A percentile compares a stretch with the other conserved stretches of the same genome.
These are phyloP conservation scores for Diplodia seriata DNA, from an alignment of 2,329 filamentous ascomycete genomes.

Conservation along the genomic window DNA sequence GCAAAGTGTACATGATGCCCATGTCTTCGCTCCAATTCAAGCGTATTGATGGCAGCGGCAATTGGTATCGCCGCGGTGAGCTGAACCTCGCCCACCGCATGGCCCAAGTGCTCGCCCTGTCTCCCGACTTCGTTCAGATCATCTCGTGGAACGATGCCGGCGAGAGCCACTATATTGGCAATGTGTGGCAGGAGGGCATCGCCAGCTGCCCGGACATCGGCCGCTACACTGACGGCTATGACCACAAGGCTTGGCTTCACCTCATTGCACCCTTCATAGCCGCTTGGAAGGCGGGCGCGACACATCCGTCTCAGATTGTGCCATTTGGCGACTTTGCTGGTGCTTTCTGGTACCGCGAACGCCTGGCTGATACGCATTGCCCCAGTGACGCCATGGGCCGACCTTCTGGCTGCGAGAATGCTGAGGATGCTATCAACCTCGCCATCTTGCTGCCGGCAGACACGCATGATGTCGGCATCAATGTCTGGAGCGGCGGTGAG, in stretches of 20 bases:
- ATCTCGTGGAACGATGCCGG: slow-evolving; percentile 54
- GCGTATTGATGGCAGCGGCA: slow-evolving; percentile 42
- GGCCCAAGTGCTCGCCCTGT: slow-evolving; percentile 41
- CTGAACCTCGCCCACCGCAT: slow-evolving; percentile 46
- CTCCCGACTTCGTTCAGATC: slow-evolving; percentile 50
- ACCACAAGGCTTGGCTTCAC: slow-evolving; percentile 48
- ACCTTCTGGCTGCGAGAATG: slow-evolving; percentile 24
- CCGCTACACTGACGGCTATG: slow-evolving; percentile 42
- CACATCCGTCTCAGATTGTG: slow-evolving; percentile 28
- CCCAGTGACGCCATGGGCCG: slow-evolving; percentile 20
- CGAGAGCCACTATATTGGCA: slow-evolving; percentile 52
- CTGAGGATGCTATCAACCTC: slow-evolving; percentile 29
- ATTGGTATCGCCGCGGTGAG: slow-evolving; percentile 50
- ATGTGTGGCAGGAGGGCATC: slow-evolving; percentile 46
- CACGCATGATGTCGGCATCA: slow-evolving; percentile 15
- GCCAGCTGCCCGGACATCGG: slow-evolving; percentile 38
- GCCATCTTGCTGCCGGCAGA: slow-evolving; percentile 22
- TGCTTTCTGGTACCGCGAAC: slow-evolving; percentile 30
- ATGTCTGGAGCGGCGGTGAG: slow-evolving; percentile 28
- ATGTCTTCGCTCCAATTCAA: slow-evolving; percentile 51
- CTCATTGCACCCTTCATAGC: slow-evolving; percentile 48
- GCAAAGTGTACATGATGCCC: slow-evolving; percentile 51
- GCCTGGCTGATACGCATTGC: slow-evolving; percentile 25
- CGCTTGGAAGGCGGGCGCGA: slow-evolving; percentile 47
- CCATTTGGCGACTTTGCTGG: slow-evolving; percentile 25